Percentiles rank a stretch among this genome's conserved stretches.
Evolutionary conservation across 495 filamentous ascomycete genomes (phyloP).

Genomic region (Usnea hakonensis): DNA sequence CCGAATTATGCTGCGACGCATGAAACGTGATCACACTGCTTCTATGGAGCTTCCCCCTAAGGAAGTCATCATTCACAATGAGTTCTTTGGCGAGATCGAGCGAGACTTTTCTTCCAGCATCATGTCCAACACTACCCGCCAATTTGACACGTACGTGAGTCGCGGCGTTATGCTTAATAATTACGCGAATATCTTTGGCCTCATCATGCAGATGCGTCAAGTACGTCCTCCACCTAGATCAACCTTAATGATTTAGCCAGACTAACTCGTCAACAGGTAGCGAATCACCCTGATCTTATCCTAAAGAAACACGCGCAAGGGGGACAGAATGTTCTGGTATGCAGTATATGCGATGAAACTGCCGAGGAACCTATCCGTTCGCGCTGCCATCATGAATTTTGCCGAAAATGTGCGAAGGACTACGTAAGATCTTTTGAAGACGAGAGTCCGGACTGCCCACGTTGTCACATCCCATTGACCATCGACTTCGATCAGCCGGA

Average conservation of each 20-base stretch:
- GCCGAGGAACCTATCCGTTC: slow-evolving; percentile 92
- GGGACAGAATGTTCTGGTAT: slow-evolving; percentile 85
- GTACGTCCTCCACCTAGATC: slow-evolving; percentile 31
- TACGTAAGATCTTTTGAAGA: slow-evolving; percentile 63
- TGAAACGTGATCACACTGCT: slow-evolving; percentile 84
- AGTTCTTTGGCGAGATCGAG: slow-evolving; percentile 93
- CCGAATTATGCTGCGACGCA: slow-evolving; percentile 85
- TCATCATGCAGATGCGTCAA: slow-evolving; percentile 71
- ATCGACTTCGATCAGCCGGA: slow-evolving; percentile 93
- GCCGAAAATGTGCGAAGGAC: slow-evolving; percentile 76
- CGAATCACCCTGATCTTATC: slow-evolving; percentile 91
- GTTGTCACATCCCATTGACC: slow-evolving; percentile 78
- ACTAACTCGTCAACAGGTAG: slow-evolving; percentile 26
- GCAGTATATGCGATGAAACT: slow-evolving; percentile 88
- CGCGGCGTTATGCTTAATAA: slow-evolving; percentile 94
- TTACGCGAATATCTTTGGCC: slow-evolving; percentile 70
- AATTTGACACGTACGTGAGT: slow-evolving; percentile 92
- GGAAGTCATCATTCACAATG: slow-evolving; percentile 81
- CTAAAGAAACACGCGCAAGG: slow-evolving; percentile 76
- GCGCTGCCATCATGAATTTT: slow-evolving; percentile 90
- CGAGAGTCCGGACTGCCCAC: slow-evolving; percentile 70
- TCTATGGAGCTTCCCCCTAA: slow-evolving; percentile 95
- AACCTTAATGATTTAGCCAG: neutral
- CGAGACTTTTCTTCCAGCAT: slow-evolving; percentile 92
- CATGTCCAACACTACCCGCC: slow-evolving; percentile 77